These are phyloP conservation scores for Coemansia sp. DNA, from an alignment of 192 early-diverging fungal genomes.

Conservation along the genomic window DNA sequence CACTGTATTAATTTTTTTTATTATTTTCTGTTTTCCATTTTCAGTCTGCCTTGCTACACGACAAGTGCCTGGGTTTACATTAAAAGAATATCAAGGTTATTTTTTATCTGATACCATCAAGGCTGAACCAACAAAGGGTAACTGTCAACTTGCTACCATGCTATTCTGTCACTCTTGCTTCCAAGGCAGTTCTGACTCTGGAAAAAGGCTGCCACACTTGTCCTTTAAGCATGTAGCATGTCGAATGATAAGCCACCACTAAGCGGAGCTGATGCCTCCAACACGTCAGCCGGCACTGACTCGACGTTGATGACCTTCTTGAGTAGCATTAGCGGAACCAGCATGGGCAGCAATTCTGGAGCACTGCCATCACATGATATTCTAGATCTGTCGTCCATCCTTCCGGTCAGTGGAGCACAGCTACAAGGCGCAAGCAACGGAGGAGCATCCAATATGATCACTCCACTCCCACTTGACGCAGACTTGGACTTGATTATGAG, in stretches of 20 bases:
- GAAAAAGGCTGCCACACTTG: not conserved
- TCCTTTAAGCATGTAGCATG: constrained; percentile 19
- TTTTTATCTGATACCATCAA: not conserved
- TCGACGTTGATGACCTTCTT: constrained; percentile 10
- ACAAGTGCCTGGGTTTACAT: not conserved
- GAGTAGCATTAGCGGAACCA: constrained; percentile 14
- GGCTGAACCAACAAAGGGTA: constrained; percentile 1
- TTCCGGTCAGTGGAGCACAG: constrained; percentile 9
- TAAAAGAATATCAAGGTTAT: not conserved
- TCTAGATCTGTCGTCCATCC: constrained; percentile 25
- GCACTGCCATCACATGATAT: not conserved
- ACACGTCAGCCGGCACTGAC: constrained; percentile 7
- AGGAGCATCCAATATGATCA: not conserved
- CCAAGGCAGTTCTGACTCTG: constrained; percentile 4
- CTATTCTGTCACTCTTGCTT: not conserved
- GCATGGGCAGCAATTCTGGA: not conserved
- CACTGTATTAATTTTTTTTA: not conserved
- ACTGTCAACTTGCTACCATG: not conserved
- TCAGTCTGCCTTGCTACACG: not conserved
- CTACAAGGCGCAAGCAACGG: not conserved
- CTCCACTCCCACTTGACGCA: constrained; percentile 27
- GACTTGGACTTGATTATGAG: constrained; percentile 51
- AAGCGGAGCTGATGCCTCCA: constrained; percentile 1
- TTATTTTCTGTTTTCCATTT: not conserved
- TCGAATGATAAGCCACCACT: constrained; percentile 11